These are phyloP conservation scores for Danielia oregonensis DNA, from an alignment of 805 yeast species.

Conservation along the genomic window DNA sequence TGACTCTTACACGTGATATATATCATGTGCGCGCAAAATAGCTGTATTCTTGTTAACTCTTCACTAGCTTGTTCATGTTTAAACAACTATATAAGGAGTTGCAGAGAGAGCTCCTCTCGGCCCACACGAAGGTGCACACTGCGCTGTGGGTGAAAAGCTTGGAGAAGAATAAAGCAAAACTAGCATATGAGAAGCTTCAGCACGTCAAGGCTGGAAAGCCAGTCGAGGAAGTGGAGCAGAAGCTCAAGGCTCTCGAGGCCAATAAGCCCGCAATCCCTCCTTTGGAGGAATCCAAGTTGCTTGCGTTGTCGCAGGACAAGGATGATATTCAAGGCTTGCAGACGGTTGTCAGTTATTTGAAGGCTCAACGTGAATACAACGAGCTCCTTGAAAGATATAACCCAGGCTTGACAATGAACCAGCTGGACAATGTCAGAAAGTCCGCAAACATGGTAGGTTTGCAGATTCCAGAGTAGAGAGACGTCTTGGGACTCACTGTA, in stretches of 20 bases:
- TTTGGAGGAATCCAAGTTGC: constrained; percentile 4
- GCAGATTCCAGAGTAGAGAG: constrained; percentile 37
- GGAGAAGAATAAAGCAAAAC: constrained; percentile 43
- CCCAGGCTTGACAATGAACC: constrained; percentile 75
- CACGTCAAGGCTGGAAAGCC: constrained; percentile 34
- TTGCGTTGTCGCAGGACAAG: constrained; percentile 6
- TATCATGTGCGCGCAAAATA: too few relatives aligned
- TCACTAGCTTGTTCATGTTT: too few relatives aligned
- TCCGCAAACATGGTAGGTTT: constrained; percentile 92
- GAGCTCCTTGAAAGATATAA: constrained; percentile 82
- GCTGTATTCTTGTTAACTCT: too few relatives aligned
- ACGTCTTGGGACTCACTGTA: constrained; percentile 7
- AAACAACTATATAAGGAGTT: constrained; percentile 22
- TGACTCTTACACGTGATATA: too few relatives aligned
- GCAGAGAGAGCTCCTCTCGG: constrained; percentile 36
- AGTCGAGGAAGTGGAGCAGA: constrained; percentile 30
- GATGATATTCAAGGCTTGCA: constrained; percentile 34
- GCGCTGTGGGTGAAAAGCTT: constrained; percentile 37
- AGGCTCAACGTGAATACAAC: constrained; percentile 71
- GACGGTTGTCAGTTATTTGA: constrained; percentile 62
- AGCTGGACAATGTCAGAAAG: constrained; percentile 69
- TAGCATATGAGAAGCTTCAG: constrained; percentile 48
- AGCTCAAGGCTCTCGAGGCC: constrained; percentile 21
- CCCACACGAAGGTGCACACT: constrained; percentile 32
- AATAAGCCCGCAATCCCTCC: constrained; percentile 13